Conservation (phyloP, 257 asterid species). For the Solanum appendiculatum region DNA sequence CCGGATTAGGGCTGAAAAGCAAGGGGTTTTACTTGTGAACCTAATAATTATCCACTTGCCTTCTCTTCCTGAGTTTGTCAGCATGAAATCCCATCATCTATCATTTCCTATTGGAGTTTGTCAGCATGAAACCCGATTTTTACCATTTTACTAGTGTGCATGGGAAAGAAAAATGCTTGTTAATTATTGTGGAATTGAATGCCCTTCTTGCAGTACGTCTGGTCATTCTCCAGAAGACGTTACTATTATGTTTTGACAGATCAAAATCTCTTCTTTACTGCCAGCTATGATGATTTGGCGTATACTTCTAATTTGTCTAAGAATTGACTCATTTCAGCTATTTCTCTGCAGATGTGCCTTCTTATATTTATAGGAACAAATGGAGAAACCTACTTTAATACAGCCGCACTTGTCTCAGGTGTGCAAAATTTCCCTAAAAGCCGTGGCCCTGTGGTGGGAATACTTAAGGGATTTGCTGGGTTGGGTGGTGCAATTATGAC, state of each 20-base stretch:
- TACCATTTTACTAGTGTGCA: not conserved
- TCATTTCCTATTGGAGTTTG: not conserved
- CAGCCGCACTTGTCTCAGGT: slow-evolving; percentile 42
- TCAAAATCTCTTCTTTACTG: not conserved
- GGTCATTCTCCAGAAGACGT: not conserved
- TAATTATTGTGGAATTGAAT: not conserved
- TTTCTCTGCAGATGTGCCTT: slow-evolving; percentile 35
- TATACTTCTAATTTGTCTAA: not conserved
- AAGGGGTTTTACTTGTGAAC: not conserved
- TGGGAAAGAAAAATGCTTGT: not conserved
- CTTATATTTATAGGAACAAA: slow-evolving; percentile 47
- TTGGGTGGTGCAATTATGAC: slow-evolving; percentile 46
- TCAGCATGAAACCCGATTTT: not conserved
- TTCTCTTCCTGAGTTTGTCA: not conserved
- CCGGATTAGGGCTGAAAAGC: not conserved
- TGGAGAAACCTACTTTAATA: slow-evolving; percentile 50
- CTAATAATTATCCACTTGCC: not conserved
- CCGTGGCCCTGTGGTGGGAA: slow-evolving; percentile 49
- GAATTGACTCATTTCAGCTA: not conserved
- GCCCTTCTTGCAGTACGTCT: not conserved
- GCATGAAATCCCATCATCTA: not conserved
- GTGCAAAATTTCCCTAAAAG: slow-evolving; percentile 50
- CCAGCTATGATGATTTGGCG: not conserved
- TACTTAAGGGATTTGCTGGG: slow-evolving; percentile 52
- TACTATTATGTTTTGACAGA: not conserved